Evolutionary conservation across 1,284 basidiomycete species (phyloP), one percentile per base, ranked within the genome.

Genomic region (Trametes polyzona): DNA sequence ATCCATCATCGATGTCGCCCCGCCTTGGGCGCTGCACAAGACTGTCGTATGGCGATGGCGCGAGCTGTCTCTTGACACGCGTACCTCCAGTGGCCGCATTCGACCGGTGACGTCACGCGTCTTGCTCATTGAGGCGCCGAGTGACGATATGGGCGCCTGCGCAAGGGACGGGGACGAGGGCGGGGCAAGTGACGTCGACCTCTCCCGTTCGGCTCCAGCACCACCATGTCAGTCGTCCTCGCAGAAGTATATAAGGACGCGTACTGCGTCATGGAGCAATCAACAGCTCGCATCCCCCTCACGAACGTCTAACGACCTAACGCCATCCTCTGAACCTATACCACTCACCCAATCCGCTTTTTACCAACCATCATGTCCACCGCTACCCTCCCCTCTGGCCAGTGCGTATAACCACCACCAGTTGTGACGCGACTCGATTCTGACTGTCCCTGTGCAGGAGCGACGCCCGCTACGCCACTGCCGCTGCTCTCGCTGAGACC

Each of bases 401-500:
- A 61, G 64, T 65, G 33, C 27, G 55, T 47, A 26, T 29, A 24
- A n/a, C n/a, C 14, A 17, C 4, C 21, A 26, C 16, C 8, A 5
- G 11, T 17, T 9, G 21, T 37, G 14, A 12, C 21, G 12, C n/a
- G n/a, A 7, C 9, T 1, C 19, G 3, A n/a, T 26, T 4, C 32
- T 36, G 19, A 40, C 37, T n/a, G n/a, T 44, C 3, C 33, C 1
- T 2, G 6, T 29, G 16, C 46, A 72, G 65, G 55, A 65, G 60
- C 48, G 65, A 67, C 52, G 64, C 68, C 23, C 73, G 75, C 58
- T 74, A 74, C 57, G 76, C 80, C 63, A 84, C 82, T 2, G 78
- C 79, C 24, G 83, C 81, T 21, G 81, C 77, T 1, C 70, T 75
- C 52, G 80, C 80, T 7, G 77, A 79, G 52, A 72, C 74, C 1